Evolutionary conservation across 306 rosid species (phyloP), one percentile per base, ranked within the genome.

Genomic region (Prunus mongolica): DNA sequence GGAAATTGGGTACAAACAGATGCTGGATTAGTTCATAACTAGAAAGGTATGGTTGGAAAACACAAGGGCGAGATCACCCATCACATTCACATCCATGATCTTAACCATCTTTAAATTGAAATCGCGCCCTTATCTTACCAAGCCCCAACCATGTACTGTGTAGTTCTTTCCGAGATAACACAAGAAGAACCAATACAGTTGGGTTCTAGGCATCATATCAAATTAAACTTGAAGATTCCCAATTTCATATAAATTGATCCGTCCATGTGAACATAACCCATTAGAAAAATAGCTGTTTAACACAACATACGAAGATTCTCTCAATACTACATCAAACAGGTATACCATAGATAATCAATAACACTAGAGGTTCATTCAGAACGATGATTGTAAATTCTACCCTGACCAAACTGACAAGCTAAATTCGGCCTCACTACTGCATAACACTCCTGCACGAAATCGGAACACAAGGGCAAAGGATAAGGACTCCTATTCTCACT

Each of bases 91-190:
- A 38, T 38, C 44, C 44, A 38, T 38, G 44, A 38, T 38, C 44
- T 38, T 38, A 38, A 38, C 44, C 44, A 38, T 38, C 44, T 7
- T 38, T 38, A 2, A 38, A 38, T 6, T 38, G 44, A 38, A 38
- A 38, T 38, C 44, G 44, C 2, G 2, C 44, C 44, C 44, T 15
- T 51, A 51, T 82, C 93, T 81, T 79, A 95, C 99, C 99, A 2
- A 95, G 86, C 88, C 99, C 99, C 99, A 95, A 79, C 93, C 97
- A 81, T 86, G 86, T 76, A 95, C 88, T 15, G 76, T 78, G 83
- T 85, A 87, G 79, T 91, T 89, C 9, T 38, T 38, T 38, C 44
- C 2, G 44, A 38, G 44, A 7, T 38, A 0, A 38, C 44, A 38
- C 44, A 38, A 38, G 9, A 1, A 38, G 44, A 38, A 38, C 44